Evolutionary conservation across 352 stramenopile genomes (phyloP).

Genomic region (Phytophthora citricola): DNA sequence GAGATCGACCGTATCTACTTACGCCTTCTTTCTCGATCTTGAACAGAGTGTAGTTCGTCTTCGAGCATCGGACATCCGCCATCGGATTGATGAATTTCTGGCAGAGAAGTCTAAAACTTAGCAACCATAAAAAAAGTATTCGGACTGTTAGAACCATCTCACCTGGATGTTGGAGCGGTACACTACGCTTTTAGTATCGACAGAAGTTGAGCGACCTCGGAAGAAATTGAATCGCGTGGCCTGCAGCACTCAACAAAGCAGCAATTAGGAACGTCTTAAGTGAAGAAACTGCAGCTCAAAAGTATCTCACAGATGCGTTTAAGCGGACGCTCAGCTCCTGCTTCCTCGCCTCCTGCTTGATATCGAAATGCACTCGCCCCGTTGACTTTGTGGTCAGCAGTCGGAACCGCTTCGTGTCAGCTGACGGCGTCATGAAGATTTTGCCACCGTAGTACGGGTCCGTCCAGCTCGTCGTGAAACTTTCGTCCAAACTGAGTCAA

Average conservation of each 20-base stretch:
- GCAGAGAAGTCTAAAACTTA: no score
- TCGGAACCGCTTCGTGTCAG: slow-evolving; percentile 60
- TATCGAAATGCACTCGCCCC: slow-evolving; percentile 64
- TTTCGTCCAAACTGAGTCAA: slow-evolving; percentile 58
- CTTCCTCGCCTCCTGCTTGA: slow-evolving; percentile 77
- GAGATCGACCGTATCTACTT: not conserved
- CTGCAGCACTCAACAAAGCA: slow-evolving; percentile 10
- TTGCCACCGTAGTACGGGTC: slow-evolving; percentile 72
- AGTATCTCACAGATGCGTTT: slow-evolving; percentile 46
- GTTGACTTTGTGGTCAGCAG: slow-evolving; percentile 54
- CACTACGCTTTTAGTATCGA: slow-evolving; percentile 36
- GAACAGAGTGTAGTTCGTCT: slow-evolving; percentile 73
- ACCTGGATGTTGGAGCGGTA: slow-evolving; percentile 63
- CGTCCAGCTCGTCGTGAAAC: slow-evolving; percentile 64
- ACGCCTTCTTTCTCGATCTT: slow-evolving; percentile 88
- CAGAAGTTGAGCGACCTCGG: slow-evolving; percentile 35
- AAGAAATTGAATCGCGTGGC: slow-evolving; percentile 62
- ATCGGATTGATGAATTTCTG: slow-evolving; percentile 89
- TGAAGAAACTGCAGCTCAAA: not conserved
- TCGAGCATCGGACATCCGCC: slow-evolving; percentile 67
- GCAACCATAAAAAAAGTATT: no score
- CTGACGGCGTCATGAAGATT: slow-evolving; percentile 54
- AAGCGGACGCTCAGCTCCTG: slow-evolving; percentile 73
- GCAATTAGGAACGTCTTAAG: not conserved
- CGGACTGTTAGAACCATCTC: not conserved